Conservation (phyloP, 2,329 filamentous ascomycete genomes). For the Aspergillus ochraceus region DNA sequence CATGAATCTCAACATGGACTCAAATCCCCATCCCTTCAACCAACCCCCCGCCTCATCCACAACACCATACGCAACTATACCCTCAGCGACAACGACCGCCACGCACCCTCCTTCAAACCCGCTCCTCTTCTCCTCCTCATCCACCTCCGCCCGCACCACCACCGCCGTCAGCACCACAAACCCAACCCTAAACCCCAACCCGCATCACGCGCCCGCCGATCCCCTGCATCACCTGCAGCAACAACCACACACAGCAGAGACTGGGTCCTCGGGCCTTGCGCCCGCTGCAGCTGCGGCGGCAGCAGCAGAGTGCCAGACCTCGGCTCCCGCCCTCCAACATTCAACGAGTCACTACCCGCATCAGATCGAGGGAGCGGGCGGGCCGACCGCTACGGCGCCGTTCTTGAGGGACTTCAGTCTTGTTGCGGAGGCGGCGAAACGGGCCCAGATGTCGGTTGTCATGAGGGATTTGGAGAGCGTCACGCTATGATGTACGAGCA, state of each 20-base stretch:
- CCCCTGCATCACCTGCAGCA: slow-evolving; percentile 2
- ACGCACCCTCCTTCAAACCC: slow-evolving; percentile 5
- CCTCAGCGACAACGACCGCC: slow-evolving; percentile 3
- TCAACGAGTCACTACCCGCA: slow-evolving; percentile 23
- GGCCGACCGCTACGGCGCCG: slow-evolving; percentile 49
- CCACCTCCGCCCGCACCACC: not conserved
- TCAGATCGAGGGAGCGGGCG: slow-evolving; percentile 27
- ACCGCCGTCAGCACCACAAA: not conserved
- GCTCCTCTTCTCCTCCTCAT: not conserved
- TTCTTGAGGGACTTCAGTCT: slow-evolving; percentile 82
- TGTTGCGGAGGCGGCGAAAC: slow-evolving; percentile 87
- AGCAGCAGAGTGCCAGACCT: not conserved
- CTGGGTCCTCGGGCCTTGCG: not conserved
- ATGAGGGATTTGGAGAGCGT: slow-evolving; percentile 73
- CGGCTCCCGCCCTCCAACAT: not conserved
- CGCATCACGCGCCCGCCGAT: not conserved
- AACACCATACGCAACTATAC: not conserved
- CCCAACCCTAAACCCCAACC: not conserved
- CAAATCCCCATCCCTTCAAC: slow-evolving; percentile 3
- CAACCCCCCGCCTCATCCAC: not conserved
- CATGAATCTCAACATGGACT: slow-evolving; percentile 2
- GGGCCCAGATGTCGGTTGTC: slow-evolving; percentile 85
- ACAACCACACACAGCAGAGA: not conserved
- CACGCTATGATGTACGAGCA: slow-evolving; percentile 27
- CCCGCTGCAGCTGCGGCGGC: too few species aligned